These are phyloP conservation scores for Lophium mytilinum DNA, from an alignment of 495 filamentous ascomycete species.

Conservation along the genomic window DNA sequence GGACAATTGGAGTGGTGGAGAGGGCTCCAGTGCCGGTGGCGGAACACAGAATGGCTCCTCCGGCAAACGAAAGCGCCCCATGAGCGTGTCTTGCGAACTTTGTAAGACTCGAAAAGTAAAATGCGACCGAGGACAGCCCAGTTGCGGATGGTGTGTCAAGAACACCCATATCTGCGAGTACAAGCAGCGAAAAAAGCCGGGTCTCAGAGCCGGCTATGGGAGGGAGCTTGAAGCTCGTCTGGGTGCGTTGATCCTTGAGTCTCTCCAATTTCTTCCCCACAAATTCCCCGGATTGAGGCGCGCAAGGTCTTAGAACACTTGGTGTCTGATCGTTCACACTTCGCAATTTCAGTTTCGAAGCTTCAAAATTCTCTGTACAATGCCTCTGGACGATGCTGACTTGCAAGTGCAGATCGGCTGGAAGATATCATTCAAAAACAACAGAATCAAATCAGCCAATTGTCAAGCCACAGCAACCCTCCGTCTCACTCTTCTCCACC, in stretches of 20 bases:
- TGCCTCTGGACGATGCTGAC: not conserved
- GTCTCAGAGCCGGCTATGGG: conserved; percentile 76
- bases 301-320: no score
- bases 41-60: conserved; percentile 33
- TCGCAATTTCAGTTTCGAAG: not conserved
- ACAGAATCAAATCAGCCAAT: conserved; percentile 30
- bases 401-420: conserved; percentile 20
- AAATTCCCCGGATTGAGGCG: not conserved
- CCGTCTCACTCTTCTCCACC: conserved; percentile 11
- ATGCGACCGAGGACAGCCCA: conserved; percentile 54
- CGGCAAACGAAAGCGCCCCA: conserved; percentile 44
- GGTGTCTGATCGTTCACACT: no score
- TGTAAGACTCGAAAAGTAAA: conserved; percentile 75
- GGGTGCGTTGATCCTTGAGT: conserved; percentile 32
- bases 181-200: conserved; percentile 78
- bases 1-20: conserved; percentile 19
- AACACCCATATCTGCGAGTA: conserved; percentile 75
- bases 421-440: conserved; percentile 31
- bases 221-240: conserved; percentile 79
- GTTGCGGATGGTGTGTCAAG: conserved; percentile 80
- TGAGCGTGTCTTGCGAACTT: conserved; percentile 62
- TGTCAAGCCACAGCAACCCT: conserved; percentile 22
- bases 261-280: not conserved
- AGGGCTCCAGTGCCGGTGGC: conserved; percentile 21
- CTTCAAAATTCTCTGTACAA: no score